Conservation (phyloP, 257 asterid genomes). For the Solanum corneliomulleri region DNA sequence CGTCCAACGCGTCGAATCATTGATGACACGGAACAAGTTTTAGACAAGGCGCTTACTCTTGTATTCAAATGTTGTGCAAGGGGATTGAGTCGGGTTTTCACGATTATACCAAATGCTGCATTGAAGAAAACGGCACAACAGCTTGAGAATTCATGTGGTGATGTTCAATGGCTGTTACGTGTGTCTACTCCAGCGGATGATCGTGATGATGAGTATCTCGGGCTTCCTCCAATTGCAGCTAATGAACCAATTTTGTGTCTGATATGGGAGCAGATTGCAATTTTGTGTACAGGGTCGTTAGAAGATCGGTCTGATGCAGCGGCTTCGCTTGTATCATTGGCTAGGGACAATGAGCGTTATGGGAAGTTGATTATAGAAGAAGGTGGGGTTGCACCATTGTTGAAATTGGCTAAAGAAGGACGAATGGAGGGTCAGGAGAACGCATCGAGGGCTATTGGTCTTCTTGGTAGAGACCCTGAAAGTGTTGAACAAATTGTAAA, state of each 20-base stretch:
- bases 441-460: constrained; percentile 7
- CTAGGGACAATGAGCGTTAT: constrained; percentile 6
- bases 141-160: constrained; percentile 21
- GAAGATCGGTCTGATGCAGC: constrained; percentile 21
- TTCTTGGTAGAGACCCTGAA: constrained; percentile 11
- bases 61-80: constrained; percentile 10
- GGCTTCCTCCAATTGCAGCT: constrained; percentile 17
- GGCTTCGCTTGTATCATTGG: constrained; percentile 10
- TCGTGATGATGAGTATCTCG: constrained; percentile 13
- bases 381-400: constrained; percentile 7
- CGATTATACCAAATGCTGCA: constrained; percentile 9
- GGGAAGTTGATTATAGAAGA: constrained; percentile 11
- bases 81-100: constrained; percentile 9
- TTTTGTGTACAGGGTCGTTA: constrained; percentile 4
- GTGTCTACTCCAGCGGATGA: constrained; percentile 12
- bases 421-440: constrained; percentile 9
- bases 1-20: constrained; percentile 15
- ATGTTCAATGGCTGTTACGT: constrained; percentile 16
- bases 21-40: constrained; percentile 14
- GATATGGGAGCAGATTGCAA: constrained; percentile 19
- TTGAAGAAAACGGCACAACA: constrained; percentile 12
- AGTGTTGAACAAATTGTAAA: constrained; percentile 11
- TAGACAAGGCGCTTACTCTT: constrained; percentile 14
- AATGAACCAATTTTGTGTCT: constrained; percentile 15
- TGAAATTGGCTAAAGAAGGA: constrained; percentile 13